Base-by-base conservation (phyloP, 371 early-diverging fungal genomes). In the Mortierella sp. region DNA sequence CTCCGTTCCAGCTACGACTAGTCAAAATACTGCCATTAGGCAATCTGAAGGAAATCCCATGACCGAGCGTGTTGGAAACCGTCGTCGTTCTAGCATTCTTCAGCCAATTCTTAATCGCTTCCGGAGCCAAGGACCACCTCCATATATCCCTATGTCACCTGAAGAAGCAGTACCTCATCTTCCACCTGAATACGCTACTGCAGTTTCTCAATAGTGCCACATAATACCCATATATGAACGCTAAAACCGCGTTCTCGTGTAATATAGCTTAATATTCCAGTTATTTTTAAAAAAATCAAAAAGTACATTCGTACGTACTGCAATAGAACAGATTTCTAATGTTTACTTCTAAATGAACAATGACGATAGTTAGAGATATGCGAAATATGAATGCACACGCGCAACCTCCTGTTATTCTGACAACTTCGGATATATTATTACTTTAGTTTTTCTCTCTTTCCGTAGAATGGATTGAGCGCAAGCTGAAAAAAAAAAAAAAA, bases 121-220 rank as follows among this genome's bases (percentile, higher is more conserved):
- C n/a, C 71, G 81, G 36, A 80, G 81, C 36, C 67, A 60, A 48
- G 81, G 81, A 16, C 81, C 81, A n/a, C 81, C 81, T 11, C 81
- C 81, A 21, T 80, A 80, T 55, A 41, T 80, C 48, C 61, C 69
- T 16, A 52, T 47, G 22, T 28, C 72, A 0, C 28, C 65, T 1
- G 75, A 70, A n/a, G 81, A 75, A 8, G 66, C 75, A 4, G 67
- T 67, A 5, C 69, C 79, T 7, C 53, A 65, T 33, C 81, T 75
- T n/a, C 81, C 81, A 6, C 71, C 75, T 5, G 75, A 80, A 11
- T 71, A 74, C 19, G 50, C 21, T 6, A 43, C 47, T 40, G 36
- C 65, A 32, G 69, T 40, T 9, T 53, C 52, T 21, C 21, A 55
- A 13, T 61, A 61, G 3, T 48, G 19, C 13, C 13, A 48, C 48